These are phyloP conservation scores for Trichophyton benhamiae DNA, from an alignment of 2,329 filamentous ascomycete genomes.

Conservation along the genomic window DNA sequence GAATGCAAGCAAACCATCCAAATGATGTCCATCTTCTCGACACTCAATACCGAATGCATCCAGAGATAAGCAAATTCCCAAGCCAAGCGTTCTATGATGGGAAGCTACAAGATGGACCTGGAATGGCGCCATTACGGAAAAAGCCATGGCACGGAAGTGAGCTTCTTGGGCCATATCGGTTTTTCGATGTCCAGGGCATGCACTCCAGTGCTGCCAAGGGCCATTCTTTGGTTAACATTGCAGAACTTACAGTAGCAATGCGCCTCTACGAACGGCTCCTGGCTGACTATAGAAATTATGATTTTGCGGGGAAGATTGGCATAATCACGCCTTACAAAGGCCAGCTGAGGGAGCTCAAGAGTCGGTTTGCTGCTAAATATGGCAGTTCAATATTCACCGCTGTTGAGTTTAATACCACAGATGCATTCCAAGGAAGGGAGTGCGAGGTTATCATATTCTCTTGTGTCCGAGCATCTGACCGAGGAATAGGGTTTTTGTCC, in stretches of 20 bases:
- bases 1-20: conserved; percentile 90
- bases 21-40: conserved; percentile 87
- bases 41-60: conserved; percentile 98
- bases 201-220: conserved; percentile 71
- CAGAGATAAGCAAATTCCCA: conserved; percentile 84
- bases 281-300: conserved; percentile 54
- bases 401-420: conserved; percentile 97
- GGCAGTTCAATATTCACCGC: conserved; percentile 61
- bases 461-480: conserved; percentile 85
- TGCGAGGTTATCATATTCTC: conserved; percentile 99
- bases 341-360: conserved; percentile 68
- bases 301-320: conserved; percentile 74
- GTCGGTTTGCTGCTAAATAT: conserved; percentile 59
- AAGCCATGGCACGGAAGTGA: conserved; percentile 76
- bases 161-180: conserved; percentile 82
- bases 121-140: conserved; percentile 64
- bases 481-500: conserved; percentile 92
- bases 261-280: conserved; percentile 69
- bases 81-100: conserved; percentile 88
- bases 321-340: conserved; percentile 98
- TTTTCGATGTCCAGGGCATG: conserved; percentile 88
- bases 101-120: conserved; percentile 66
- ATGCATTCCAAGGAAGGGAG: conserved; percentile 93
- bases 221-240: conserved; percentile 79
- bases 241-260: conserved; percentile 77